Conservation (phyloP, 73 alveolate genomes). For the Urostyla sp. region DNA sequence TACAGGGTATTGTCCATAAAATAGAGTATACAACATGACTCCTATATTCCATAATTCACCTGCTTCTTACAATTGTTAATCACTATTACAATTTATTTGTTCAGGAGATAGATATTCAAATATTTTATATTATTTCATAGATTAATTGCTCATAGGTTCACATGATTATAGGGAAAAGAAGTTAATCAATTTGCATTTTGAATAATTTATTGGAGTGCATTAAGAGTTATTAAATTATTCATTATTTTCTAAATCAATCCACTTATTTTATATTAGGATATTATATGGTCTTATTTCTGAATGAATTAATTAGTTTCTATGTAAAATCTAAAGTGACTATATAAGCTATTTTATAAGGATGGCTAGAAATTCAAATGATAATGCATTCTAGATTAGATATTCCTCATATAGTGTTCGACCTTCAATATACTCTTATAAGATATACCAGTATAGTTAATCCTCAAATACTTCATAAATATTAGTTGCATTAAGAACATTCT, state of each 20-base stretch:
- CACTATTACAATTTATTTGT: slow-evolving; percentile 7
- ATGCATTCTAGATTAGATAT: slow-evolving; percentile 26
- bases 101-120: slow-evolving; percentile 55
- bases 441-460: slow-evolving; percentile 5
- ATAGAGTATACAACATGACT: slow-evolving; percentile 39
- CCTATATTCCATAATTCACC: slow-evolving; percentile 56
- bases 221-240: not conserved
- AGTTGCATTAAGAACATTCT: slow-evolving; percentile 34
- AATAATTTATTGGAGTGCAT: not conserved
- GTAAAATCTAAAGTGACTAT: slow-evolving; percentile 16
- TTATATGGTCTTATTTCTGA: slow-evolving; percentile 48
- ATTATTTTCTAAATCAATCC: not conserved
- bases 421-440: slow-evolving; percentile 47
- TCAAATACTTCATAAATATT: slow-evolving; percentile 24
- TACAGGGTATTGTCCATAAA: slow-evolving; percentile 35
- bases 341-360: slow-evolving; percentile 21
- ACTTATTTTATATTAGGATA: slow-evolving; percentile 13
- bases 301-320: slow-evolving; percentile 8
- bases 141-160: too few relatives aligned
- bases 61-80: slow-evolving; percentile 17
- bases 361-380: not conserved
- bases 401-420: slow-evolving; percentile 51
- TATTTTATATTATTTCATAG: slow-evolving; percentile 3
- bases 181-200: slow-evolving; percentile 3
- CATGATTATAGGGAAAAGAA: slow-evolving; percentile 19